These are phyloP conservation scores for Calonectria henricotiae DNA, from an alignment of 2,329 filamentous ascomycete species.

Conservation along the genomic window DNA sequence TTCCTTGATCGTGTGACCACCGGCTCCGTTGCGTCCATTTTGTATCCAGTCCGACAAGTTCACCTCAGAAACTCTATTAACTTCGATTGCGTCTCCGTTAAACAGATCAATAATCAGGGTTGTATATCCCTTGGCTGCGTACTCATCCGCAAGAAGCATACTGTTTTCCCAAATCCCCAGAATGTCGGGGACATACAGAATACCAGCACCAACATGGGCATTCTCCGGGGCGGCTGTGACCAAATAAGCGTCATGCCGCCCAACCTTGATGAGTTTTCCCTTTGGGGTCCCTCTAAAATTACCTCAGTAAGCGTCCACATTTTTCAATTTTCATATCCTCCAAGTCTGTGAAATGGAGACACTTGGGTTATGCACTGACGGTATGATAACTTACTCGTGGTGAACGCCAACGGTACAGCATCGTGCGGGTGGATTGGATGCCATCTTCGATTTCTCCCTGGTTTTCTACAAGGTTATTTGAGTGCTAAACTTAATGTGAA, in stretches of 20 bases:
- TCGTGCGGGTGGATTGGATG: conserved; percentile 27
- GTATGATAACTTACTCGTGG: conserved; percentile 21
- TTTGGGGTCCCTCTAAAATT: conserved; percentile 2
- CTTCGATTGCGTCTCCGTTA: conserved; percentile 59
- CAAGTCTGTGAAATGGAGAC: background rate
- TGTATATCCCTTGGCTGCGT: conserved; percentile 56
- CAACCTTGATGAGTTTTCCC: conserved; percentile 24
- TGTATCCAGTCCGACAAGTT: conserved; percentile 54
- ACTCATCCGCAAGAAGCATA: conserved; percentile 59
- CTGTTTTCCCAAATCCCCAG: conserved; percentile 66
- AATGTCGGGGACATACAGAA: conserved; percentile 66
- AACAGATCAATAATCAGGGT: conserved; percentile 56
- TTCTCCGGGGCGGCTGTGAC: background rate
- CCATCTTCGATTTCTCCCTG: conserved; percentile 5
- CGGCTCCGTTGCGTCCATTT: conserved; percentile 63
- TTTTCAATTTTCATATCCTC: background rate
- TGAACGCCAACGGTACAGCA: conserved; percentile 30
- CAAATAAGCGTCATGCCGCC: conserved; percentile 24
- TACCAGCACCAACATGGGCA: conserved; percentile 52
- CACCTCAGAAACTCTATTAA: conserved; percentile 60
- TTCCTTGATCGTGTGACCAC: conserved; percentile 56
- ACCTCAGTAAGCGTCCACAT: background rate
- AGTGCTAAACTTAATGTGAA: too few relatives aligned
- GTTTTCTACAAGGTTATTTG: background rate
- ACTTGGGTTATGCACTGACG: too few relatives aligned